Evolutionary conservation across 208 protist species (phyloP), one percentile per base, ranked within the genome.

Genomic region (Trypanosoma cruzi): DNA sequence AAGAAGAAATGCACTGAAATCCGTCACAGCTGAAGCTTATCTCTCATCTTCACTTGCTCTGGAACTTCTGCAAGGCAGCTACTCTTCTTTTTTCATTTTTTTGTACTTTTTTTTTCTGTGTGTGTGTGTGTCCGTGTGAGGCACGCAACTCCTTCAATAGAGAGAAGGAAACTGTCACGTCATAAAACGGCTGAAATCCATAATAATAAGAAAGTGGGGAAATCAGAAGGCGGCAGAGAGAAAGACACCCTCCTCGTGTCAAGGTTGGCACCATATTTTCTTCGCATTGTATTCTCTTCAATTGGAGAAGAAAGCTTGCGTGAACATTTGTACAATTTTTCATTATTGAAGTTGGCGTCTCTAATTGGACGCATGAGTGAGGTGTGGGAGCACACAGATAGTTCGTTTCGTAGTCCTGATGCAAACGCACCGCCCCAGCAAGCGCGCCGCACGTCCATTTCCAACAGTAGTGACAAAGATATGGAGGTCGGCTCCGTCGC

Each of bases 321-420:
- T 44, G 1, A 16, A 7, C 40, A 13, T 44, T 44, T 44, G 40
- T 2, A 7, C 13, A 44, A 44, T 44, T 44, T 7, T 1, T 44
- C 48, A 52, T 52, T 26, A 4, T 11, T 24, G 48, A 24, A 8
- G 8, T 52, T n/a, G 48, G 16, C 8, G 48, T 52, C 22, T 52
- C 22, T 52, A 26, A 6, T 11, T 53, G 14, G 37, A 64, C 7
- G 37, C 24, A 64, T 53, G 36, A 53, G 59, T 64, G 44, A 13
- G 16, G 2, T 31, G 4, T 7, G 6, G 55, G 14, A 24, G 18
- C 14, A 60, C 34, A 37, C 31, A 10, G 18, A 10, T 7, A 44
- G 29, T 66, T 22, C 26, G n/a, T 6, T 1, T 28, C 2, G 26
- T 34, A 22, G 16, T 3, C 3, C 14, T 36, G 48, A 56, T 4